Base-by-base conservation (phyloP, 495 filamentous ascomycete genomes). In the Penicillium odoratum region DNA sequence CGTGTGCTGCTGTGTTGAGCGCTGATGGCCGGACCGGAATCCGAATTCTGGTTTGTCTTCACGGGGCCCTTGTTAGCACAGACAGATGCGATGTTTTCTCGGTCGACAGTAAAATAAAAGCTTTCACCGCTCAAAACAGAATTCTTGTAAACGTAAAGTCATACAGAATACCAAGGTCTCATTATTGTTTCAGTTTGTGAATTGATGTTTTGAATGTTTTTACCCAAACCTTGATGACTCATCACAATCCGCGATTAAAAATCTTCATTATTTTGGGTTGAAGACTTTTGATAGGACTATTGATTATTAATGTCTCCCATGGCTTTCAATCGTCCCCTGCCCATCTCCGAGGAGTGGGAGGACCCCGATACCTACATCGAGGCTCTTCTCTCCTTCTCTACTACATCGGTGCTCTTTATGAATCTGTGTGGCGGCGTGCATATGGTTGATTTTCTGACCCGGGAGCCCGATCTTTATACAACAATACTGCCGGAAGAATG, bases 371-470 rank as follows among this genome's bases (percentile, higher is more conserved):
- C 80, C 26, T 98, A 96, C 67, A 83, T 97, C 43, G 79, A 89
- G 47, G 87, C 85, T 26, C 83, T 97, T 7, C 79, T 98, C 25
- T 59, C 80, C 47, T 96, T 98, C 68, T 81, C 84, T 11, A 87
- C 85, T 8, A 85, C 85, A 25, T 88, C 88, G 25, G 81, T 85
- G 34, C 80, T 92, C 15, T 92, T 97, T 63, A 88, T 89, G 63
- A 88, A 86, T 44, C 79, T 98, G 48, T 96, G 92, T 67, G 95
- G 94, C 51, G 92, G 93, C 34, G 88, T 98, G 4, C 94, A 98
- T 70, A 91, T 98, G 55, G 79, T 97, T 49, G 94, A 98, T 66
- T 98, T 98, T 74, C 88, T 97, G 73, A 97, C 92, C n/a, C 82
- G 83, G 47, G 84, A 91, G 16, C 89, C 89, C 16, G 83, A 87